Evolutionary conservation across 768 basidiomycete genomes (phyloP), one percentile per base, ranked within the genome.

Genomic region (Lactarius deliciosus): DNA sequence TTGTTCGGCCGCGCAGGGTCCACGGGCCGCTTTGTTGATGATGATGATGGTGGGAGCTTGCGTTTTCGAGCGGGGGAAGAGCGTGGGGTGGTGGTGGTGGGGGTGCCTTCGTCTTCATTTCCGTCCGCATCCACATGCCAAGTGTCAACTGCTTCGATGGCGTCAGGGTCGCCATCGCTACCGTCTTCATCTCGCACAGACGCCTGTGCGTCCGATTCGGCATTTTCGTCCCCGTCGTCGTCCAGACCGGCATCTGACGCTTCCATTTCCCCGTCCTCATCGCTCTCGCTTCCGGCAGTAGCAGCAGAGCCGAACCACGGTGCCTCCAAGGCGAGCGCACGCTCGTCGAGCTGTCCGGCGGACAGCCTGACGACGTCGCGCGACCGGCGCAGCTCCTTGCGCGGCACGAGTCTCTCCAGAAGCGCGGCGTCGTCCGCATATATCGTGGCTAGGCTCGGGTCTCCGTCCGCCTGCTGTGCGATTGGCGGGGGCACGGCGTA

Each of bases 381-480:
- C 1, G 75, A 73, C 70, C 84, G 86, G 68, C 90, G 82, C 74
- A 91, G 79, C 73, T 92, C 90, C 75, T 88, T 91, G 69, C 88
- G 80, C 22, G 84, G 80, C 55, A 73, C 74, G 60, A 86, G 75
- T 60, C 70, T 73, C 20, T 76, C 76, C 64, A 94, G 75, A 43
- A 89, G 79, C 32, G 71, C 72, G 25, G 79, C 81, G 74, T 91
- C 86, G 28, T 76, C 78, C 1, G 76, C 75, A 70, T 83, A 82
- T 8, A 82, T 67, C 38, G 76, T 73, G 22, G 73, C 66, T 13
- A 77, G 65, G 32, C 74, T 66, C 64, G 67, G 5, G 68, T 69
- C 64, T 63, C 61, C 30, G 38, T 63, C 34, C 34, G 69, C 32
- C 32, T 34, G 34, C 34, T 9, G 40, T 3, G 64, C 22, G 8